Evolutionary conservation across 768 basidiomycete genomes (phyloP).

Genomic region (Psilocybe cubensis): DNA sequence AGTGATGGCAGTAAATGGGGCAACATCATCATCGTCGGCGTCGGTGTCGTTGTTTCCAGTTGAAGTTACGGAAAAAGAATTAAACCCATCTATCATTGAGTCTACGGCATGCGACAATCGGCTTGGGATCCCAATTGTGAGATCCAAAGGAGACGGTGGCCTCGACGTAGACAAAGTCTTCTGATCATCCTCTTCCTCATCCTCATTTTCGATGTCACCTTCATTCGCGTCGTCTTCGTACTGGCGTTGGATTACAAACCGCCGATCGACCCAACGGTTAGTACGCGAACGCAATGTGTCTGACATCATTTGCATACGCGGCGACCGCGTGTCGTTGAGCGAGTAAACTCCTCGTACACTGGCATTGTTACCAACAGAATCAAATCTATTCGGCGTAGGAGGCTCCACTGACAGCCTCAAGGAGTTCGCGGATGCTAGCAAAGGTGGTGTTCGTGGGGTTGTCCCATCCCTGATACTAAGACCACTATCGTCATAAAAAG

Average conservation of each 20-base stretch:
- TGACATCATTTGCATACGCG: slow-evolving; percentile 44
- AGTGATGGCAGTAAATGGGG: neutral
- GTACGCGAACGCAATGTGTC: slow-evolving; percentile 63
- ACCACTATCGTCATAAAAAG: neutral
- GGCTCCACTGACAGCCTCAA: slow-evolving; percentile 46
- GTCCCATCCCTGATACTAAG: neutral
- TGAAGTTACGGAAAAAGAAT: neutral
- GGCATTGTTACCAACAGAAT: neutral
- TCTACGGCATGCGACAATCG: slow-evolving; percentile 48
- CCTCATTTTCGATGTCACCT: no score
- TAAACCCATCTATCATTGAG: slow-evolving; percentile 40
- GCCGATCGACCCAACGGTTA: slow-evolving; percentile 58
- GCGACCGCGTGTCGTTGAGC: slow-evolving; percentile 24
- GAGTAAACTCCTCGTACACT: neutral
- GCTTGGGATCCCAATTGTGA: slow-evolving; percentile 31
- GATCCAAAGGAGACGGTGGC: neutral
- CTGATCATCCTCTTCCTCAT: neutral
- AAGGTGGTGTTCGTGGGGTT: neutral
- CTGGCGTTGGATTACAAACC: slow-evolving; percentile 41
- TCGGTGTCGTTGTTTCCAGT: neutral
- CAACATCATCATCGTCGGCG: neutral
- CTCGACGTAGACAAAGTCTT: neutral
- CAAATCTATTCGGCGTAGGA: slow-evolving; percentile 39
- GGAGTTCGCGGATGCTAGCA: slow-evolving; percentile 17
- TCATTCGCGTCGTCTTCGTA: no score